phyloP scores from a whole-genome alignment of 2,329 filamentous ascomycete species.

The Aureobasidium melanogenum region DNA sequence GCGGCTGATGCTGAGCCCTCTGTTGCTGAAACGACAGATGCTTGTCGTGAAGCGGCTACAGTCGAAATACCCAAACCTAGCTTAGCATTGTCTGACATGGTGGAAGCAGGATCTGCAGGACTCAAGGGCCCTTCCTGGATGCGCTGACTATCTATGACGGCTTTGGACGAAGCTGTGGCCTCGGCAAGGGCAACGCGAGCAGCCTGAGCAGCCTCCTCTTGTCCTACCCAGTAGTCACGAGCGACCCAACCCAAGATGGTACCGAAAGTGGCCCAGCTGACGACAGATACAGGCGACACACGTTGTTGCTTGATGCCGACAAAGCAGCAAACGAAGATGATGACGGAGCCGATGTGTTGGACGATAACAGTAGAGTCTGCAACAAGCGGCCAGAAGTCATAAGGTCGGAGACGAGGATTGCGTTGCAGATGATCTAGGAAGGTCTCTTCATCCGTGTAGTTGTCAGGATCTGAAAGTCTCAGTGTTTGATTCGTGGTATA shows the following conservation, averaged over 20 bases:
- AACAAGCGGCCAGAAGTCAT: constrained; percentile 96
- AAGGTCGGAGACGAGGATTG: constrained; percentile 86
- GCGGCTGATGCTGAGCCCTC: constrained; percentile 14
- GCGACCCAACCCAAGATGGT: constrained; percentile 83
- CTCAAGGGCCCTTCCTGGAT: neutral
- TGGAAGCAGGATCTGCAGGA: neutral
- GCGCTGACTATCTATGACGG: neutral
- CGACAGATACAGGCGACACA: constrained; percentile 82
- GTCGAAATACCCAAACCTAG: constrained; percentile 14
- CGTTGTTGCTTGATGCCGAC: constrained; percentile 79
- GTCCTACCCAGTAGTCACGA: constrained; percentile 84
- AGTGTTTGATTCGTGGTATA: neutral
- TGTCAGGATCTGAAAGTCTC: constrained; percentile 68
- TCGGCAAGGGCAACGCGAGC: constrained; percentile 14
- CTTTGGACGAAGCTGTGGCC: constrained; percentile 14
- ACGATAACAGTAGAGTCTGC: constrained; percentile 94
- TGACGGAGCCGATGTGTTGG: constrained; percentile 90
- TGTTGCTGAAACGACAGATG: neutral
- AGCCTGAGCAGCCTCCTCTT: constrained; percentile 47
- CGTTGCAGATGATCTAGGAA: constrained; percentile 94
- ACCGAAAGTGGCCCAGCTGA: constrained; percentile 71
- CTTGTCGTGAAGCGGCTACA: neutral
- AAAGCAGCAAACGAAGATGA: constrained; percentile 91
- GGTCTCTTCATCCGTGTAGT: constrained; percentile 94
- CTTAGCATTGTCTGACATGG: constrained; percentile 11